Percentiles rank a stretch among this genome's conserved stretches.
Conservation (phyloP, 148 eudicot genomes). For the Hydrangea macrophylla region DNA sequence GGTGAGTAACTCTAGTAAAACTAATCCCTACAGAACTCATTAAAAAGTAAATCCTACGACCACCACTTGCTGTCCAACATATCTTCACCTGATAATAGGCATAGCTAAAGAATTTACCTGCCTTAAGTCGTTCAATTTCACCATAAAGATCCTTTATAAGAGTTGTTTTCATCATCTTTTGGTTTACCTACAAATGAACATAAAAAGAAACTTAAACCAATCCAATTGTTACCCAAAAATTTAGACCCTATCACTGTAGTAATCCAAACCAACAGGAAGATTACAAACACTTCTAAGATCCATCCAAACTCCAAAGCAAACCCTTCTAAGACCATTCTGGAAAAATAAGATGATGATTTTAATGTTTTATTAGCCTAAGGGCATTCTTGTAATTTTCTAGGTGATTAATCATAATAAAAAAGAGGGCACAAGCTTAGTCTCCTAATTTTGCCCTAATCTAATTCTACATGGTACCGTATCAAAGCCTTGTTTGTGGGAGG, state of each 20-base stretch:
- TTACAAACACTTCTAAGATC: background rate
- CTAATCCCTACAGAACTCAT: no score
- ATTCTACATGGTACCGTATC: no score
- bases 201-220: background rate
- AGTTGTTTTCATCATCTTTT: constrained; percentile 94
- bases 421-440: no score
- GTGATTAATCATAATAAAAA: no score
- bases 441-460: no score
- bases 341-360: no score
- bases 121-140: constrained; percentile 84
- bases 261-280: background rate
- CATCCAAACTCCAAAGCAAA: background rate
- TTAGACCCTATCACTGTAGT: background rate
- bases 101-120: constrained; percentile 37
- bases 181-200: constrained; percentile 57
- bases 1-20: background rate
- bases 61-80: background rate
- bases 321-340: background rate
- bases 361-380: no score
- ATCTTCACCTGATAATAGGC: background rate
- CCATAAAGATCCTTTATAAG: constrained; percentile 89
- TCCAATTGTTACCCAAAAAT: background rate
- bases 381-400: no score
- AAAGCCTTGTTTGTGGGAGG: no score
- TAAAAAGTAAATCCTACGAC: background rate